These are phyloP conservation scores for Salvia splendens DNA, from an alignment of 257 asterid species.

Conservation along the genomic window DNA sequence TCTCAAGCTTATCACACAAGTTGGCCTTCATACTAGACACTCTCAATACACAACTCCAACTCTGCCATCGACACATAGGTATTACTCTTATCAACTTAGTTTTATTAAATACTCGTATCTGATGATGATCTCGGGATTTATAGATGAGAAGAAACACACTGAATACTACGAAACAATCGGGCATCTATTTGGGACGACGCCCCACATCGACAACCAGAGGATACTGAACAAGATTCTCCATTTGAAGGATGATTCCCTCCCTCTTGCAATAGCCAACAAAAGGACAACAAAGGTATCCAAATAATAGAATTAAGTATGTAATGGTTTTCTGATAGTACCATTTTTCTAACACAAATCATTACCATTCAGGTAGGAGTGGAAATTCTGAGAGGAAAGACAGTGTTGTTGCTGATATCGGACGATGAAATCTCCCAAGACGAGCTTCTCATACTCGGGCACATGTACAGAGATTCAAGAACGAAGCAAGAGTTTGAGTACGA, in stretches of 20 bases:
- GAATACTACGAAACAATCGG: slow-evolving; percentile 59
- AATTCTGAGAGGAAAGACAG: slow-evolving; percentile 61
- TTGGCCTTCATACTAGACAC: slow-evolving; percentile 52
- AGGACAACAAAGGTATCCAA: slow-evolving; percentile 46
- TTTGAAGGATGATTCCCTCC: slow-evolving; percentile 52
- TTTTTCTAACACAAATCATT: background rate
- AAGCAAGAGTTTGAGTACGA: slow-evolving; percentile 57
- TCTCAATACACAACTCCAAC: slow-evolving; percentile 55
- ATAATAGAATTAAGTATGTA: no score
- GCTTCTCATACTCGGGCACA: slow-evolving; percentile 46
- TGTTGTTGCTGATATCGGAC: slow-evolving; percentile 69
- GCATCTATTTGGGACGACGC: slow-evolving; percentile 51
- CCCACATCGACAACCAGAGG: slow-evolving; percentile 71
- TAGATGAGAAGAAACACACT: slow-evolving; percentile 60
- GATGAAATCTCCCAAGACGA: slow-evolving; percentile 61
- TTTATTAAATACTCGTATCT: background rate
- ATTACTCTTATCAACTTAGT: background rate
- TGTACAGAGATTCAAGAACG: slow-evolving; percentile 48
- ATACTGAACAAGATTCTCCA: slow-evolving; percentile 54
- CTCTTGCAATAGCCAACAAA: slow-evolving; percentile 57
- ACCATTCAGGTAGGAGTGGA: slow-evolving; percentile 51
- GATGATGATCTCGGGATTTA: slow-evolving; percentile 16
- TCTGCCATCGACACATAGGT: slow-evolving; percentile 62
- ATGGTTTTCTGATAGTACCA: background rate
- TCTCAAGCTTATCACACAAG: slow-evolving; percentile 60